phyloP scores from a whole-genome alignment of 495 filamentous ascomycete genomes.

The Sabuloglossum arenarium region DNA sequence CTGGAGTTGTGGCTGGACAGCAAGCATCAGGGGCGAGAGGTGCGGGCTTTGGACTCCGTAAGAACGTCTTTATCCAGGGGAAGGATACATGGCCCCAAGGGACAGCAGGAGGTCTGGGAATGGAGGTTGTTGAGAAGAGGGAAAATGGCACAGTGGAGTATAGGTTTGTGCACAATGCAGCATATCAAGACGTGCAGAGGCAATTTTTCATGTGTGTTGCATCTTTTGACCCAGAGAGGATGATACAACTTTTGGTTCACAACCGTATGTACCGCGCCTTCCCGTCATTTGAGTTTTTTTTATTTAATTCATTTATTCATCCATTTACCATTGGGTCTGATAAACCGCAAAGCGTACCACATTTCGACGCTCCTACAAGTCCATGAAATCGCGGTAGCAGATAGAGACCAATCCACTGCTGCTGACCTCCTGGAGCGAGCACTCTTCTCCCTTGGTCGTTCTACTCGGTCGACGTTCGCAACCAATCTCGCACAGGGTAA shows the following conservation, averaged over 20 bases:
- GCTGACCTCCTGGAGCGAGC: conserved; percentile 82
- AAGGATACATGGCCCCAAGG: conserved; percentile 81
- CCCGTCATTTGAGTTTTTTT: not conserved
- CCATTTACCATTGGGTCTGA: not conserved
- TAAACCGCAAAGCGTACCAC: conserved; percentile 39
- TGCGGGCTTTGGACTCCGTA: conserved; percentile 45
- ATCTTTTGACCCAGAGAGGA: conserved; percentile 55
- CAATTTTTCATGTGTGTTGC: conserved; percentile 63
- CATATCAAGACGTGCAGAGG: conserved; percentile 57
- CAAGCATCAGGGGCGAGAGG: conserved; percentile 34
- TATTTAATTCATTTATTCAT: not conserved
- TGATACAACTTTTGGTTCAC: conserved; percentile 41
- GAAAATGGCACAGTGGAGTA: conserved; percentile 38
- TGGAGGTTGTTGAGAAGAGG: conserved; percentile 44
- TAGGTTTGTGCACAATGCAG: conserved; percentile 48
- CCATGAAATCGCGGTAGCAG: conserved; percentile 76
- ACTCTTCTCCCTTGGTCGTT: conserved; percentile 79
- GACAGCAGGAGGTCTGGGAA: conserved; percentile 61
- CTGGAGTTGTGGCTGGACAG: conserved; percentile 43
- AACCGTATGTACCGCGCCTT: conserved; percentile 24
- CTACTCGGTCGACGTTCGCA: conserved; percentile 58
- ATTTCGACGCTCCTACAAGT: conserved; percentile 85
- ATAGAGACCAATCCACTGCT: conserved; percentile 64
- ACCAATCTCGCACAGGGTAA: conserved; percentile 55
- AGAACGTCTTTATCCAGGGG: conserved; percentile 71